These are phyloP conservation scores for Agaricus bisporus DNA, from an alignment of 768 basidiomycete genomes.

Conservation along the genomic window DNA sequence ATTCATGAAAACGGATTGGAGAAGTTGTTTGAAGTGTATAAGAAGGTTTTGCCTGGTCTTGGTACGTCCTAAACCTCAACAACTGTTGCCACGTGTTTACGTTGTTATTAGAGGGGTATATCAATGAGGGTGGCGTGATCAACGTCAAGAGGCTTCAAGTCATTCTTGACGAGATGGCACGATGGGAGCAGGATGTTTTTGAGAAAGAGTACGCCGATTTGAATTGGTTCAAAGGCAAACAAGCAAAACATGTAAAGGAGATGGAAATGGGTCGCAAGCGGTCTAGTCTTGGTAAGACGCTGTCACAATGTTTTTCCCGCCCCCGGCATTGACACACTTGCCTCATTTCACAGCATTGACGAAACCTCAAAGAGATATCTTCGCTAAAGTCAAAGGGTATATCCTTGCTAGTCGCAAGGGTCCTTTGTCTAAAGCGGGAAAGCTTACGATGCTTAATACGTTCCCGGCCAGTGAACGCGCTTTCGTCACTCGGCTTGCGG, in stretches of 20 bases:
- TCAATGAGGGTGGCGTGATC: slow-evolving; percentile 87
- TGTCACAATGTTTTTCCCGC: slow-evolving; percentile 6
- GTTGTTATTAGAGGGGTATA: slow-evolving; percentile 66
- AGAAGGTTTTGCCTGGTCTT: slow-evolving; percentile 77
- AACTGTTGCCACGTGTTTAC: not conserved
- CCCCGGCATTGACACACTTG: not conserved
- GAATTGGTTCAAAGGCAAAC: slow-evolving; percentile 95
- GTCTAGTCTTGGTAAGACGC: slow-evolving; percentile 52
- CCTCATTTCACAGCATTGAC: slow-evolving; percentile 50
- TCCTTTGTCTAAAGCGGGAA: slow-evolving; percentile 29
- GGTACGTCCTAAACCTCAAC: slow-evolving; percentile 30
- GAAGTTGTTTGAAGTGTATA: slow-evolving; percentile 91
- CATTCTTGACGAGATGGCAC: slow-evolving; percentile 81
- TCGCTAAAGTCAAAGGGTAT: slow-evolving; percentile 74
- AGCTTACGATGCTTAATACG: slow-evolving; percentile 66
- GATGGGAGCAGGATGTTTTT: slow-evolving; percentile 86
- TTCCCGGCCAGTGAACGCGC: slow-evolving; percentile 76
- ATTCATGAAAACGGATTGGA: slow-evolving; percentile 97
- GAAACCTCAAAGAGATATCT: slow-evolving; percentile 65
- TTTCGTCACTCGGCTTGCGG: slow-evolving; percentile 73
- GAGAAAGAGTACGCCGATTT: slow-evolving; percentile 86
- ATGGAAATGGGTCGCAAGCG: slow-evolving; percentile 56
- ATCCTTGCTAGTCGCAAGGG: slow-evolving; percentile 41
- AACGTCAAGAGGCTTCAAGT: slow-evolving; percentile 75
- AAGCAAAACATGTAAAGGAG: slow-evolving; percentile 62